Percentiles rank a stretch among this genome's conserved stretches.
These are phyloP conservation scores for Pleomassaria siparia DNA, from an alignment of 2,329 filamentous ascomycete genomes.

Conservation along the genomic window DNA sequence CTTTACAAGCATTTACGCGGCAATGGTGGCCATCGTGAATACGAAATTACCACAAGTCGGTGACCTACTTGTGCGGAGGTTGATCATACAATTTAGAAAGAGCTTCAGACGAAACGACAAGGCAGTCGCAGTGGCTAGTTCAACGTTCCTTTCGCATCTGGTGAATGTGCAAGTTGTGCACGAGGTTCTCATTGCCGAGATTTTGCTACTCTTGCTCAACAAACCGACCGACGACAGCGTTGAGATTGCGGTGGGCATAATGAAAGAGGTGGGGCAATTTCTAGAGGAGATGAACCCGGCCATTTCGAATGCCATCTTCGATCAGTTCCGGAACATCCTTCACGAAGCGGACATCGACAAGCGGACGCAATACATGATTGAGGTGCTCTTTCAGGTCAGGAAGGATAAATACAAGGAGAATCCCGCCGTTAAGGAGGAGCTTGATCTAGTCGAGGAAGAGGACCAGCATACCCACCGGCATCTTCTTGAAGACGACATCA, in stretches of 20 bases:
- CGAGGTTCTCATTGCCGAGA: conserved; percentile 90
- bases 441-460: conserved; percentile 95
- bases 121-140: conserved; percentile 87
- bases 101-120: conserved; percentile 97
- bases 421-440: conserved; percentile 83
- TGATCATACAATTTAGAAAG: conserved; percentile 92
- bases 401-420: conserved; percentile 98
- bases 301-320: conserved; percentile 87
- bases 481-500: conserved; percentile 79
- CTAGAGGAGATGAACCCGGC: conserved; percentile 91
- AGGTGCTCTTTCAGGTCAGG: conserved; percentile 93
- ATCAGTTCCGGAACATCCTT: conserved; percentile 91
- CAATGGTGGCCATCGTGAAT: conserved; percentile 95
- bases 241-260: conserved; percentile 93
- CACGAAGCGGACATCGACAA: conserved; percentile 98
- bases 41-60: conserved; percentile 95
- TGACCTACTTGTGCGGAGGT: conserved; percentile 79
- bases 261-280: conserved; percentile 89
- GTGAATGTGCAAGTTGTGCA: conserved; percentile 96
- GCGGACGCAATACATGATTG: conserved; percentile 98
- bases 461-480: conserved; percentile 93
- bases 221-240: conserved; percentile 97
- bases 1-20: conserved; percentile 94
- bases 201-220: conserved; percentile 85
- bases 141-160: conserved; percentile 91